Base-by-base conservation (phyloP, 2,329 filamentous ascomycete species). In the Neonectria neomacrospora region DNA sequence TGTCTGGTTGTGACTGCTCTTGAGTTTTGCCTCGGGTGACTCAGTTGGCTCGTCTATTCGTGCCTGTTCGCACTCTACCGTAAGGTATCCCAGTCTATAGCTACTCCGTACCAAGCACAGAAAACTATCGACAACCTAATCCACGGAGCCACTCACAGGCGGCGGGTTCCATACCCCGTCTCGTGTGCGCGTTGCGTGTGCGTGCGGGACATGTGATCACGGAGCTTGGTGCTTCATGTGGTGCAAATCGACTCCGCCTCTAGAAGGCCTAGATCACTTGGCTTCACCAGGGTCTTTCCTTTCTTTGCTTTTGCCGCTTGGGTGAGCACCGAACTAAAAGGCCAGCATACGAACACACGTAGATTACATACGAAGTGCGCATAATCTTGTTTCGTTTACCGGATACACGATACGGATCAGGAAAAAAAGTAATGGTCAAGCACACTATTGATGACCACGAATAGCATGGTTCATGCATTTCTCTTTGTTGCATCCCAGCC, bases 91-190 rank as follows among this genome's bases (percentile, higher is more conserved):
- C 30, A 1, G 20, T 14, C 32, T 26, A 8, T 10, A 32, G 18
- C 47, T n/a, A 10, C n/a, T n/a, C n/a, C n/a, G n/a, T n/a, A n/a
- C 45, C 22, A 28, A 34, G 23, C 28, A 32, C 50, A 32, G 47
- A 23, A 47, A 59, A 48, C 52, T 55, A 55, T 55, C 26, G 58
- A 37, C 42, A n/a, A n/a, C n/a, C n/a, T 26, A 26, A 42, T 48
- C 42, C 47, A 53, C 23, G n/a, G 41, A 47, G 41, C 54, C 47
- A 53, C 48, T 47, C 52, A 50, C 32, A 39, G 34, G 34, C 32
- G 30, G 23, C 44, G 34, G 45, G 37, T 32, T 48, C 37, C 32
- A 28, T 30, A 26, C 45, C 37, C 42, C 52, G 18, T 22, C 37
- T 28, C 34, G 44, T 42, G 34, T 32, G 32, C 12, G 34, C 22